Percentiles rank a stretch among this genome's conserved stretches.
Evolutionary conservation across 2,329 filamentous ascomycete species (phyloP).

Genomic region (Alternaria tenuissima): DNA sequence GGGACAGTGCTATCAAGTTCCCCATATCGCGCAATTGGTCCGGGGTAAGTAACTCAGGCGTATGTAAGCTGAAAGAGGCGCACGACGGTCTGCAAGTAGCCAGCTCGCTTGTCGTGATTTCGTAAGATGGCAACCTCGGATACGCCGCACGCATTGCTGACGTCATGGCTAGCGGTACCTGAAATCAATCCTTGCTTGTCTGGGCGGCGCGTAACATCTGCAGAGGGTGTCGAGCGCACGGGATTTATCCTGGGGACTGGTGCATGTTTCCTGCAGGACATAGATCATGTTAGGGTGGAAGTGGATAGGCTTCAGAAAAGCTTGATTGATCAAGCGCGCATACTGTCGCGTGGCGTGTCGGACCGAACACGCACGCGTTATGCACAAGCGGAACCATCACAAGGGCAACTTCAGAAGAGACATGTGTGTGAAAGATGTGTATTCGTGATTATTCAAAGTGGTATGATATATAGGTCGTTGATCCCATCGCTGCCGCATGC

Average conservation of each 20-base stretch:
- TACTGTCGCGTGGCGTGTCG: neutral
- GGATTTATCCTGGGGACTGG: neutral
- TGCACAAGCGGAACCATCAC: neutral
- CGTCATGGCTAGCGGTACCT: slow-evolving; percentile 7
- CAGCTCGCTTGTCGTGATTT: slow-evolving; percentile 3
- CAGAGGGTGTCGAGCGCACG: neutral
- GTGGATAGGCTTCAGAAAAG: neutral
- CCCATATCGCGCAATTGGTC: slow-evolving; percentile 12
- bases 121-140: slow-evolving; percentile 4
- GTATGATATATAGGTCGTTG: slow-evolving; percentile 16
- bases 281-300: neutral
- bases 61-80: slow-evolving; percentile 9
- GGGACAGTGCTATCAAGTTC: slow-evolving; percentile 5
- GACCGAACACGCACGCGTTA: neutral
- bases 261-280: neutral
- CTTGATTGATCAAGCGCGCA: slow-evolving; percentile 6
- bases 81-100: slow-evolving; percentile 9
- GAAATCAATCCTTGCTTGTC: neutral
- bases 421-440: slow-evolving; percentile 11
- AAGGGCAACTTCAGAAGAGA: neutral
- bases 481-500: slow-evolving; percentile 17
- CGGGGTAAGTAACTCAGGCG: neutral
- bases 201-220: neutral
- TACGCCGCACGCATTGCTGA: slow-evolving; percentile 4
- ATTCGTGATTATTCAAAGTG: slow-evolving; percentile 30